A percentile compares a stretch with the other conserved stretches of the same genome.
These are phyloP conservation scores for Penicillium argentinense DNA, from an alignment of 495 filamentous ascomycete species.

Conservation along the genomic window DNA sequence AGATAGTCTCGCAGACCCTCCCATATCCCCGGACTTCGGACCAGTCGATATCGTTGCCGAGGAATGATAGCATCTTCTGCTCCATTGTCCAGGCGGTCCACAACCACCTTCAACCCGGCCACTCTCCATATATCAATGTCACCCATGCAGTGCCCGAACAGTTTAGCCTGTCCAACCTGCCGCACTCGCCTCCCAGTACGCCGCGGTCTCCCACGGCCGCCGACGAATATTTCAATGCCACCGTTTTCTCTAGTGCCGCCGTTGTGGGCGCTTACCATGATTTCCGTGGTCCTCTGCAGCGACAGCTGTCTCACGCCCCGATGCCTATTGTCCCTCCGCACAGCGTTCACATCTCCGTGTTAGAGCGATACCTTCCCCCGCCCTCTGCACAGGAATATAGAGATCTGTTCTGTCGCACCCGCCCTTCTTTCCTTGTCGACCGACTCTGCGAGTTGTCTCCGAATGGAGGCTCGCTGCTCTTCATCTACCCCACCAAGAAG, in stretches of 20 bases:
- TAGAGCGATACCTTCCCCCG: conserved; percentile 73
- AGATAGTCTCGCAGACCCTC: conserved; percentile 61
- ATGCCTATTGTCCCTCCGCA: conserved; percentile 64
- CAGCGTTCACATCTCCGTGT: conserved; percentile 62
- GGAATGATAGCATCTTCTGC: conserved; percentile 44
- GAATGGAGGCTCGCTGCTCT: conserved; percentile 58
- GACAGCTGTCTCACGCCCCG: conserved; percentile 46
- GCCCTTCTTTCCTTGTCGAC: conserved; percentile 64
- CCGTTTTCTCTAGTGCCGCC: conserved; percentile 56
- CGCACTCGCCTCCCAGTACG: conserved; percentile 59
- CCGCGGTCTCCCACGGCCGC: conserved; percentile 47
- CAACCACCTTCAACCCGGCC: conserved; percentile 43
- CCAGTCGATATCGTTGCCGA: conserved; percentile 30
- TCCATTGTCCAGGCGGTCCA: conserved; percentile 56
- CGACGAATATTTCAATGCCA: conserved; percentile 57
- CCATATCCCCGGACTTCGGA: conserved; percentile 58
- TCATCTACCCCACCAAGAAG: conserved; percentile 67
- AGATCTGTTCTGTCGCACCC: conserved; percentile 56
- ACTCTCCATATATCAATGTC: conserved; percentile 58
- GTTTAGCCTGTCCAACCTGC: conserved; percentile 62
- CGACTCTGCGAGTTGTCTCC: conserved; percentile 64
- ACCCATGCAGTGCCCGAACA: conserved; percentile 63
- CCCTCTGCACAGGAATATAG: conserved; percentile 58
- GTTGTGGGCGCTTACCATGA: conserved; percentile 57
- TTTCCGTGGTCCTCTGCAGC: conserved; percentile 47